Evolutionary conservation across 352 stramenopile species (phyloP), one percentile per base, ranked within the genome.

Genomic region (Globisporangium emineosum): DNA sequence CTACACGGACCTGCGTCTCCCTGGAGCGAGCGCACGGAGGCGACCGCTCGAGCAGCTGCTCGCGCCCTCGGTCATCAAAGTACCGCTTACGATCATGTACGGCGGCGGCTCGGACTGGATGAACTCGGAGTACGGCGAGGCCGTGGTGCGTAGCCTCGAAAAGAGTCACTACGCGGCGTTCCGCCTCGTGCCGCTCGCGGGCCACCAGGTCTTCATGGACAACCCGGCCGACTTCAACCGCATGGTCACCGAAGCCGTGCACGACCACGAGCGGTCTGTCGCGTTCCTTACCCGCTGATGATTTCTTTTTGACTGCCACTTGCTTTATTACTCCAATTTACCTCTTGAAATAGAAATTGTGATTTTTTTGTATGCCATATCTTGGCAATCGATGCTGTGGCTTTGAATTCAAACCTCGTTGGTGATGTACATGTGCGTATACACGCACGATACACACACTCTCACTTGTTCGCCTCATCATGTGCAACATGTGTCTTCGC

Each of bases 141-240:
- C 76, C 10, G 79, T 94, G 29, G 72, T 91, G 51, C 75, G 75
- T 7, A 67, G 69, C 10, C 62, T 94, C 19, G 76, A 91, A 55
- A 80, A 76, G 59, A 76, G 69, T 8, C 81, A 89, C 45, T 88
- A 91, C 70, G 81, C 81, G 4, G 76, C 77, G 27, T 87, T 92
- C 60, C 75, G 75, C 2, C 75, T 91, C 64, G 83, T 94, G 3
- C 83, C 85, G 19, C 62, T 74, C 4, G 83, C 85, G 0, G 85
- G 85, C 9, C 85, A 94, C 57, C 85, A 94, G 60, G 85, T 94
- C 25, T 94, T 94, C 65, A 92, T 94, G 85, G 85, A 94, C 78
- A 92, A 94, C 67, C 80, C 85, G 2, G 52, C 47, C 19, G 85
- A 88, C 42, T 94, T 94, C 54, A 91, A 92, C 65, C 71, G 77